phyloP scores from a whole-genome alignment of 192 early-diverging fungal genomes.

The Podila verticillata region DNA sequence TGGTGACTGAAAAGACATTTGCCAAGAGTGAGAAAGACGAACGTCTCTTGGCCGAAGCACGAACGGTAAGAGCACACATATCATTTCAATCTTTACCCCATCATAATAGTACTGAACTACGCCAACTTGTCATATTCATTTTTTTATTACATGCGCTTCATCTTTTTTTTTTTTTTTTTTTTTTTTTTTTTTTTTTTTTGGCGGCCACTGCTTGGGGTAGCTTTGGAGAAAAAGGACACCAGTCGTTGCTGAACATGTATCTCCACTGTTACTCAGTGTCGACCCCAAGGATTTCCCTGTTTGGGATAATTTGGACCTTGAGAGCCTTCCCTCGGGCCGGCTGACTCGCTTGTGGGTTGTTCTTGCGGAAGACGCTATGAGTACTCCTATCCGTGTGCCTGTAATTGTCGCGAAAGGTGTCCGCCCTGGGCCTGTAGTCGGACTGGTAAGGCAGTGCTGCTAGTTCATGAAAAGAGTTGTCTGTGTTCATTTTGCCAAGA shows the following conservation, averaged over 20 bases:
- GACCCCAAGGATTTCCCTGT: conserved; percentile 56
- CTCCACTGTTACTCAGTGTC: conserved; percentile 26
- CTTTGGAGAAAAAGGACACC: conserved; percentile 62
- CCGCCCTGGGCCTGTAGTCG: conserved; percentile 65
- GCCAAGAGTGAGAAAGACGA: conserved; percentile 67
- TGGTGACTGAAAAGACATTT: conserved; percentile 60
- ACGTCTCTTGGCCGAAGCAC: conserved; percentile 58
- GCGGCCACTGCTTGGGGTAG: conserved; percentile 11
- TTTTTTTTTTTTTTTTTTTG: conserved; percentile 6
- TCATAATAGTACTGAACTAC: too few species aligned
- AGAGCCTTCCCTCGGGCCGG: conserved; percentile 61
- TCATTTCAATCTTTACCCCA: conserved; percentile 24
- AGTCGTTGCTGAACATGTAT: conserved; percentile 40
- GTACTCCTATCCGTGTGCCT: conserved; percentile 70
- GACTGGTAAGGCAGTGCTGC: conserved; percentile 40
- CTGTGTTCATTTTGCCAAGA: too few species aligned
- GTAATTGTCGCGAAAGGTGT: conserved; percentile 82
- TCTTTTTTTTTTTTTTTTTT: conserved; percentile 3
- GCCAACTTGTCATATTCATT: conserved; percentile 9
- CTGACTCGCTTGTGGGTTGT: conserved; percentile 70
- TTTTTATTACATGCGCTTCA: background rate
- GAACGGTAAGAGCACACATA: conserved; percentile 25
- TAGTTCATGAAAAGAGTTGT: background rate
- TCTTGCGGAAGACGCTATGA: conserved; percentile 70
- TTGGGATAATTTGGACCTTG: conserved; percentile 62